Evolutionary conservation across 2,329 filamentous ascomycete genomes (phyloP).

Genomic region (Hypocrella siamensis): DNA sequence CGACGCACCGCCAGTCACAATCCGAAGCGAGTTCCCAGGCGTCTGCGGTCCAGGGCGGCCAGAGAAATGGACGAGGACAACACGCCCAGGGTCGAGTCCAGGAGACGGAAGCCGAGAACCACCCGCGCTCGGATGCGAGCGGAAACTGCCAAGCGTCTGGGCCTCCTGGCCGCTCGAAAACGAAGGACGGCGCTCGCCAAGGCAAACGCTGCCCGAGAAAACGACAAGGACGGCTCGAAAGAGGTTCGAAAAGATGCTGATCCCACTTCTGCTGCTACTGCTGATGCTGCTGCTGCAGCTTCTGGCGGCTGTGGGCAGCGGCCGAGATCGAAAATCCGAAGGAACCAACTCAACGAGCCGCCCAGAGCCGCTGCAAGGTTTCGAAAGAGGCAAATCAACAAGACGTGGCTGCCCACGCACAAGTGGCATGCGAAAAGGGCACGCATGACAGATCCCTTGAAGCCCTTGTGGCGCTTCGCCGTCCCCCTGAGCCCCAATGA

Average conservation of each 20-base stretch:
- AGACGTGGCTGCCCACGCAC: slow-evolving; percentile 92
- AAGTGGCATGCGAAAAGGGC: slow-evolving; percentile 87
- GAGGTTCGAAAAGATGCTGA: slow-evolving; percentile 7
- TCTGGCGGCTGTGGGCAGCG: no score
- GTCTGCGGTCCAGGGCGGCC: slow-evolving; percentile 53
- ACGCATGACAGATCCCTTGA: slow-evolving; percentile 64
- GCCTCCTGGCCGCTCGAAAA: slow-evolving; percentile 43
- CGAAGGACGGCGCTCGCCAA: slow-evolving; percentile 24
- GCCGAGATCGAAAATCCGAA: slow-evolving; percentile 50
- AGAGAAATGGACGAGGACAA: slow-evolving; percentile 78
- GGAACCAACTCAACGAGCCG: slow-evolving; percentile 50
- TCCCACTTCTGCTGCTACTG: no score
- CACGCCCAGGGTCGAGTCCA: slow-evolving; percentile 60
- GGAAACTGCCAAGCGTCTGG: slow-evolving; percentile 60
- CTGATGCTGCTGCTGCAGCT: no score
- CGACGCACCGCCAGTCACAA: slow-evolving; percentile 90
- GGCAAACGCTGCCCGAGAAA: slow-evolving; percentile 8
- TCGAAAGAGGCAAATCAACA: slow-evolving; percentile 69
- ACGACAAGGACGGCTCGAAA: slow-evolving; percentile 3
- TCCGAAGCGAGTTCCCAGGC: slow-evolving; percentile 71
- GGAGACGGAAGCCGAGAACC: slow-evolving; percentile 43
- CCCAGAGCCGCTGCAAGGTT: slow-evolving; percentile 47
- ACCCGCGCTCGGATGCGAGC: slow-evolving; percentile 48
- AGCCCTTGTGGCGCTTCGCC: slow-evolving; percentile 80
- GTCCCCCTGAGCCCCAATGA: slow-evolving; percentile 73